Evolutionary conservation across 2,329 filamentous ascomycete genomes (phyloP), one percentile per base, ranked within the genome.

Genomic region (Colletotrichum gigasporum): DNA sequence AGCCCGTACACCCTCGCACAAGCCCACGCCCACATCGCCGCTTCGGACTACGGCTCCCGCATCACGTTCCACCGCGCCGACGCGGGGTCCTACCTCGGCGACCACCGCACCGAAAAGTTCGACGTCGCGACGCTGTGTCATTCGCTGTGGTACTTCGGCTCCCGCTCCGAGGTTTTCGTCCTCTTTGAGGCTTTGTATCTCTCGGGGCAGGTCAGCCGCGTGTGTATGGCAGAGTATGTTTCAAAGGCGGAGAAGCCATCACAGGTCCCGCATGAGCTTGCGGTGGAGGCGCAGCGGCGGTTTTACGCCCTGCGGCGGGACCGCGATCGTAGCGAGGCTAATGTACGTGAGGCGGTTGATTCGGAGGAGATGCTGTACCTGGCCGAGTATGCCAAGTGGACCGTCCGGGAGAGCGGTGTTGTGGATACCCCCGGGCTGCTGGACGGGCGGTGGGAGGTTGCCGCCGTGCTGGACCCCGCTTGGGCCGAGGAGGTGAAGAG

Each of bases 141-240:
- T 32, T 65, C 62, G 7, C 58, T 65, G 6, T 65, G 62, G 62
- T 65, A 65, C 57, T 65, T 65, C 14, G 30, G 57, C 28, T 61
- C 62, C n/a, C 26, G 32, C 1, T 48, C 24, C 0, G 57, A 41
- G 5, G 37, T 66, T 11, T 35, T 42, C 8, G 10, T 37, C 26
- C 63, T 66, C 0, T 64, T 66, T 12, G 10, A 14, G n/a, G 12
- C 52, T 12, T 42, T 66, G 14, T 10, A 32, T 16, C n/a, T 16
- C 7, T 39, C 51, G 3, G 16, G 30, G 11, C 47, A 26, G 22
- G 8, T 59, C 18, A 2, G 14, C 9, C 44, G 30, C 14, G 26
- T 66, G 14, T 66, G 63, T 28, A 51, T 66, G 26, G 63, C 59
- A 5, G 63, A 66, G n/a, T 66, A 66, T 47, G 20, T 34, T 8